Percentiles rank a stretch among this genome's conserved stretches.
phyloP scores from a whole-genome alignment of 2,329 filamentous ascomycete species.

The Fusarium lateritium region DNA sequence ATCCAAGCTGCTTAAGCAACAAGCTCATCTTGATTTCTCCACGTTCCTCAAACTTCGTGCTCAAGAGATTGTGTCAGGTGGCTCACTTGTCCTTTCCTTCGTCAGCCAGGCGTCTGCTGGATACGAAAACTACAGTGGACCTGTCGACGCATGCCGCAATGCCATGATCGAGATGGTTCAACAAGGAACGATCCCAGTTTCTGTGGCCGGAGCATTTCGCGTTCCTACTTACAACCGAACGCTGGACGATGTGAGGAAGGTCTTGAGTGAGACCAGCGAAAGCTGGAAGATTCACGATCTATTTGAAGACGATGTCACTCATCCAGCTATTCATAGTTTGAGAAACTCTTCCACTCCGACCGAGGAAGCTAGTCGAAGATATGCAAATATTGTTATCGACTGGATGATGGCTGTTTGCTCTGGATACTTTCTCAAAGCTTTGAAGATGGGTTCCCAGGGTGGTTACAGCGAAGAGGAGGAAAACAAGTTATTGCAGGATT shows the following conservation, averaged over 20 bases:
- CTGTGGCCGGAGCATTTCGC: neutral
- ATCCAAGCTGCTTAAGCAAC: neutral
- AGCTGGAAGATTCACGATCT: neutral
- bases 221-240: slow-evolving; percentile 6
- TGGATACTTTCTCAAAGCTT: slow-evolving; percentile 7
- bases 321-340: neutral
- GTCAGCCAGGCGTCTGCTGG: slow-evolving; percentile 1
- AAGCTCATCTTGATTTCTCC: neutral
- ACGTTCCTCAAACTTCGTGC: slow-evolving; percentile 1
- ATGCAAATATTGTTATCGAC: neutral
- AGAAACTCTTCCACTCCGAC: rapidly evolving
- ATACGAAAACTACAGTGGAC: slow-evolving; percentile 10
- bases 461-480: neutral
- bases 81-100: slow-evolving; percentile 5
- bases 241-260: neutral
- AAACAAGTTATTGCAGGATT: neutral
- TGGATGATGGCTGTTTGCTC: slow-evolving; percentile 23
- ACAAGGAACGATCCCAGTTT: neutral
- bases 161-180: slow-evolving; percentile 16
- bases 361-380: neutral
- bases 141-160: slow-evolving; percentile 8
- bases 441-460: neutral
- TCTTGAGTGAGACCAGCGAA: neutral
- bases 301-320: neutral
- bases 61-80: neutral